Base-by-base conservation (phyloP, 2,329 filamentous ascomycete species). In the Diaporthe vaccinii region DNA sequence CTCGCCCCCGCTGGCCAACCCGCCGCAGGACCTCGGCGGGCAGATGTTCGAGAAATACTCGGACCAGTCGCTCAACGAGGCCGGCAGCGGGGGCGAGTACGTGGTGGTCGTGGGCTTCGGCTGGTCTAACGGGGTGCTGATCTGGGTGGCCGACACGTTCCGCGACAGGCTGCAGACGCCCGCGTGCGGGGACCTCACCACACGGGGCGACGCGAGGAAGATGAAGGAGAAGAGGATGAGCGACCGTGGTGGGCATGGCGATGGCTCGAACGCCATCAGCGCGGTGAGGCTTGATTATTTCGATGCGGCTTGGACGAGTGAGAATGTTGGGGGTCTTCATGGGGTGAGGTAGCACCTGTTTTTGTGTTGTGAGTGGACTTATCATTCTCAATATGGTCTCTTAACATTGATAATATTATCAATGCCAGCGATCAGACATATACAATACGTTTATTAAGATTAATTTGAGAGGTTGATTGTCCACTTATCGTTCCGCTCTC, bases 1-100 rank as follows among this genome's bases (percentile, higher is more conserved):
- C 77, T 87, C 85, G 57, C 88, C 88, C 41, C 88, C 86, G 80
- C 84, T 92, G 72, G 81, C 82, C 22, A 89, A 89, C 1, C 81
- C 89, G 0, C 79, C 82, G 0, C 79, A 84, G 1, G 78, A 84
- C 9, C 83, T 86, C 28, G 82, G 83, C 10, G 92, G 92, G 31
- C 90, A 89, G 80, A 93, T 94, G 86, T 94, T 93, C 80, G 92
- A 94, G 82, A 93, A 93, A 85, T 93, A 93, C 80, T 86, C 85
- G 17, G 90, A 92, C 78, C 89, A 89, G 74, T 83, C 88, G 10
- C 91, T 87, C 61, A 91, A 92, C 77, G 88, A 87, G 0, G 90
- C 89, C 1, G 92, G 92, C 39, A 85, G 90, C 9, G 92, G 92
- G 8, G 92, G 92, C 77, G 92, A 93, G 84, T 93, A 93, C 81